Base-by-base conservation (phyloP, 768 basidiomycete species). In the Phaeolepiota aurea region DNA sequence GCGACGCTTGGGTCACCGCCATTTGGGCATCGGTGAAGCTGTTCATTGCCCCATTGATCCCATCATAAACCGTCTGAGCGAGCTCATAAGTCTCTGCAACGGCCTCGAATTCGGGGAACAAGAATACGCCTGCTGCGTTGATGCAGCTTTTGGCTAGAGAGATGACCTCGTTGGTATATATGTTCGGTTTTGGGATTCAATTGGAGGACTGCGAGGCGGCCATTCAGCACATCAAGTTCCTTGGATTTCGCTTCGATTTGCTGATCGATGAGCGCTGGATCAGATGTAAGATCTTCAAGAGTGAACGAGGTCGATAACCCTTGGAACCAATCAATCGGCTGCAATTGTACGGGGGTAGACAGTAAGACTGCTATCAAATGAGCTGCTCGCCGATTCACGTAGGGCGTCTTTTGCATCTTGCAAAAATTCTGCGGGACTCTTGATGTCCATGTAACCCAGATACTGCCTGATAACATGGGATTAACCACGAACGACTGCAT, bases 361-460 rank as follows among this genome's bases (percentile, higher is more conserved):
- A 3, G 44, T 44, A 37, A 51, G 43, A 25, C 43, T 47, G 2
- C 48, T 45, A 40, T 51, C 48, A 1, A 54, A 40, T 3, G 50
- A 51, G n/a, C 51, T 49, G 47, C 47, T 49, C 14, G 50, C 42
- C 7, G 50, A 32, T 37, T 54, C 53, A 31, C 50, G 53, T n/a
- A 50, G 41, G 13, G 48, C 33, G 22, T 54, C 53, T 37, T 52
- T 52, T 12, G 48, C 53, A 31, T 45, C 40, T 41, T 52, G 50
- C 9, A 51, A 44, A 2, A 42, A 45, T 42, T 48, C 49, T 9
- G 49, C 46, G 5, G 49, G 44, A 16, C 30, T 41, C 14, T 32
- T 33, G 22, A 50, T 48, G 22, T 50, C 49, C 13, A 51, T 32
- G 28, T 54, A 54, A 3, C 52, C 48, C 35, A 54, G 37, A 33